Evolutionary conservation across 2,329 filamentous ascomycete species (phyloP).

Genomic region (Beauveria sp.): DNA sequence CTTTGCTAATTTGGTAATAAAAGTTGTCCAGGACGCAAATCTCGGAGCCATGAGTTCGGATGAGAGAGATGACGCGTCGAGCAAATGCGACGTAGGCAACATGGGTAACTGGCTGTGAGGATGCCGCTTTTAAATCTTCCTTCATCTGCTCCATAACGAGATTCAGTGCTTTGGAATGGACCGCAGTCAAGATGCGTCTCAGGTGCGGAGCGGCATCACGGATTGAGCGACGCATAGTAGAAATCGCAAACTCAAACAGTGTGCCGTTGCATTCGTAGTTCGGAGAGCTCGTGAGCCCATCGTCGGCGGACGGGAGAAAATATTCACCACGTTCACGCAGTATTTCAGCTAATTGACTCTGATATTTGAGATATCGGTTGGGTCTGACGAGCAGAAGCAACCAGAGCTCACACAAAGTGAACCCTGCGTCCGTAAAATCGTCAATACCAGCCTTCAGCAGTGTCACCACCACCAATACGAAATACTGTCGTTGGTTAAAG

Average conservation of each 20-base stretch:
- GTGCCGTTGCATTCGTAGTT: constrained; percentile 41
- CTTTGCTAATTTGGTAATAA: constrained; percentile 48
- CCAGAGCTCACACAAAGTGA: constrained; percentile 46
- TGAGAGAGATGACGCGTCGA: constrained; percentile 45
- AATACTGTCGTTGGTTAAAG: constrained; percentile 34
- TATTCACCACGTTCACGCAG: constrained; percentile 34
- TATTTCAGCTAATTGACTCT: constrained; percentile 41
- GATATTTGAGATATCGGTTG: constrained; percentile 35
- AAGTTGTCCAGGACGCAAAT: constrained; percentile 47
- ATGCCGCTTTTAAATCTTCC: constrained; percentile 36
- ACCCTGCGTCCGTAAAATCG: constrained; percentile 38
- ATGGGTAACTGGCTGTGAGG: constrained; percentile 32
- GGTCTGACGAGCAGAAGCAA: constrained; percentile 45
- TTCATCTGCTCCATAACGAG: constrained; percentile 48
- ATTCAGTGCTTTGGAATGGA: constrained; percentile 37
- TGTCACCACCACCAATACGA: constrained; percentile 44
- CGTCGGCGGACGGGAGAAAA: constrained; percentile 34
- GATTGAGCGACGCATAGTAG: constrained; percentile 42
- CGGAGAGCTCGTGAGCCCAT: constrained; percentile 30
- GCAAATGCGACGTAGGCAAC: constrained; percentile 42
- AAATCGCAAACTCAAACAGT: constrained; percentile 41
- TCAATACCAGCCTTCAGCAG: constrained; percentile 40
- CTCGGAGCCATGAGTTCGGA: constrained; percentile 46
- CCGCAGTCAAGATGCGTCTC: constrained; percentile 29
- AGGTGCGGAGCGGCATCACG: constrained; percentile 29